Evolutionary conservation across 495 filamentous ascomycete species (phyloP), one percentile per base, ranked within the genome.

Genomic region (Daldinia vernicosa): DNA sequence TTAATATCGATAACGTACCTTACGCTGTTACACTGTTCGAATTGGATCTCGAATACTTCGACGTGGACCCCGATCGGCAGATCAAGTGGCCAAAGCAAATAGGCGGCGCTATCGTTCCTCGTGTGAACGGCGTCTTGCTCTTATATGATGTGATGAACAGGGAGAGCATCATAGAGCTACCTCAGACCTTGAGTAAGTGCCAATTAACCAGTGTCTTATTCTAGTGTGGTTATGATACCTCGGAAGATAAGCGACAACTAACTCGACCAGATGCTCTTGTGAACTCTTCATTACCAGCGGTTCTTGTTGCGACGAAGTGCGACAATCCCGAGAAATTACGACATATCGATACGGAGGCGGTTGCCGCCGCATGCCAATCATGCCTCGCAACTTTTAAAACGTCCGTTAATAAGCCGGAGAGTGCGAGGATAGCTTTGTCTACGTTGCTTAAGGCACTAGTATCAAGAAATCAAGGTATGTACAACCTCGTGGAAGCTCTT

Each of bases 21-120:
- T 95, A 95, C 74, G 84, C 89, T 40, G 92, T 98, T 65, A 92
- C 90, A 17, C 80, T 98, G 56, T 82, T 97, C 72, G 94, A 98
- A 80, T 77, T 94, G 62, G 85, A 89, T 63, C 85, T 90, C 58
- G 85, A 88, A 60, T 88, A 87, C 58, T 84, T 94, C 69, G 86
- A 90, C 60, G 81, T 95, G 40, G 86, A 89, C 72, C 86, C 87
- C 26, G 82, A 89, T 64, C 84, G 90, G 51, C 85, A 85, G 45
- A 87, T 97, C 63, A 82, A 87, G 70, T 98, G 94, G 94, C 95
- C 95, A 15, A 87, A 89, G 40, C 83, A 87, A 71, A 87, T 91
- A 60, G 83, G 84, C 70, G 90, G 92, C 51, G 81, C 87, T 37
- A 83, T 88, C 58, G 80, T 90, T 57, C 92, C 93, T 50, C 84